Evolutionary conservation across 2,329 filamentous ascomycete species (phyloP).

Genomic region (Nemania serpens): DNA sequence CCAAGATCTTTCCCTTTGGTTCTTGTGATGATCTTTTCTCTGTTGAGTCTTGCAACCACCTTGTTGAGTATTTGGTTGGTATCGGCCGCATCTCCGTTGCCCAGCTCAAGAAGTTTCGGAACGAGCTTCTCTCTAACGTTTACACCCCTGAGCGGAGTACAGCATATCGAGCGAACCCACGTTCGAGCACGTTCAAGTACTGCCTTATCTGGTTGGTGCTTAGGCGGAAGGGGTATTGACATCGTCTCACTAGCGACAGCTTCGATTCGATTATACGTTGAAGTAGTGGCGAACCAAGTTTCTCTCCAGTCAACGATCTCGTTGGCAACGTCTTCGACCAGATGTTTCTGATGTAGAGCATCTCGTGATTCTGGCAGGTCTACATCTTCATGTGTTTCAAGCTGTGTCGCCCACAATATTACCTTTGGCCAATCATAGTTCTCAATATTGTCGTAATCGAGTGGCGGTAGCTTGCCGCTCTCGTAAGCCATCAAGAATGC

Average conservation of each 20-base stretch:
- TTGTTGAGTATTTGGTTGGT: slow-evolving; percentile 52
- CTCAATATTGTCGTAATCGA: slow-evolving; percentile 66
- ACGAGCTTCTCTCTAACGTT: slow-evolving; percentile 35
- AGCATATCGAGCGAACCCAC: slow-evolving; percentile 64
- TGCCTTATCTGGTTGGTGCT: slow-evolving; percentile 36
- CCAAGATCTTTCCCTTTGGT: slow-evolving; percentile 64
- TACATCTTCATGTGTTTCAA: slow-evolving; percentile 51
- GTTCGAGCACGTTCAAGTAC: slow-evolving; percentile 55
- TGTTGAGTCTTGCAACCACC: slow-evolving; percentile 54
- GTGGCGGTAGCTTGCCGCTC: slow-evolving; percentile 59
- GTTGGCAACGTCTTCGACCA: slow-evolving; percentile 45
- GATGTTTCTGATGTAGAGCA: slow-evolving; percentile 51
- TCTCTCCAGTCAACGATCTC: slow-evolving; percentile 56
- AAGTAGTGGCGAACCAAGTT: slow-evolving; percentile 59
- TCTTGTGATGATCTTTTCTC: slow-evolving; percentile 60
- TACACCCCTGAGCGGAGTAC: slow-evolving; percentile 48
- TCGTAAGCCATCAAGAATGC: slow-evolving; percentile 70
- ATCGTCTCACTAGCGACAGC: slow-evolving; percentile 56
- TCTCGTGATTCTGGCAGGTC: slow-evolving; percentile 54
- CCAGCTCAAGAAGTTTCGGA: slow-evolving; percentile 57
- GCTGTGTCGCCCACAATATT: slow-evolving; percentile 68
- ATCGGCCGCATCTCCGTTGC: slow-evolving; percentile 44
- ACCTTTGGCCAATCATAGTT: slow-evolving; percentile 71
- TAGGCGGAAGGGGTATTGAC: slow-evolving; percentile 40
- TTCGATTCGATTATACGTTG: slow-evolving; percentile 62